These are phyloP conservation scores for Coccomyxa subellipsoidea DNA, from an alignment of 163 green algal genomes.

Conservation along the genomic window DNA sequence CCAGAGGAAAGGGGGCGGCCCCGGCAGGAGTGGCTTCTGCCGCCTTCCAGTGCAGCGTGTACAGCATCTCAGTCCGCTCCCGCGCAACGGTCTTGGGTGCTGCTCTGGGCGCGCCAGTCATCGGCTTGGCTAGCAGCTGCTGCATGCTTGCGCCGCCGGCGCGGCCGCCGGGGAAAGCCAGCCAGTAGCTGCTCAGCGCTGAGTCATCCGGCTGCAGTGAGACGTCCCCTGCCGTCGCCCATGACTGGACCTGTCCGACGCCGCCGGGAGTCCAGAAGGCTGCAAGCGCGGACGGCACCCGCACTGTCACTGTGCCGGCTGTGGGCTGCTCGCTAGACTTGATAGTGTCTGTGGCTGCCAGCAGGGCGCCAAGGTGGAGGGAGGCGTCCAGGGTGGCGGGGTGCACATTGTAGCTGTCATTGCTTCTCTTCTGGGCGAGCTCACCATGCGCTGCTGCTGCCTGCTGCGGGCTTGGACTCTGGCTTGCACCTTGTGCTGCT, in stretches of 20 bases:
- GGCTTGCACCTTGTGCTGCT: not conserved
- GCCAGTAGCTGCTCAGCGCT: conserved; percentile 17
- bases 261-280: not conserved
- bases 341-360: not conserved
- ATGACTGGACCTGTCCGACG: not conserved
- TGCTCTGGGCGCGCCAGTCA: not conserved
- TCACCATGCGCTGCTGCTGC: not conserved
- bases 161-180: not conserved
- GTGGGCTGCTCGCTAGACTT: too few relatives aligned
- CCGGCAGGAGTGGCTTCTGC: not conserved
- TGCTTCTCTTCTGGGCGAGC: not conserved
- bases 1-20: not conserved
- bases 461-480: not conserved
- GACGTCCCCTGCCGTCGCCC: not conserved
- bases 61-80: not conserved
- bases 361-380: conserved; percentile 16
- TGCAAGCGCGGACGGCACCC: not conserved
- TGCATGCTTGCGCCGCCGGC: not conserved
- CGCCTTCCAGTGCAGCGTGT: conserved; percentile 1
- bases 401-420: conserved; percentile 35
- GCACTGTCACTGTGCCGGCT: not conserved
- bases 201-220: not conserved
- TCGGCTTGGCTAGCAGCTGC: not conserved
- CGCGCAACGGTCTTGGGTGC: not conserved
- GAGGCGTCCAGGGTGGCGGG: conserved; percentile 54